Evolutionary conservation across 352 stramenopile genomes (phyloP), one percentile per base, ranked within the genome.

Genomic region (Phytophthora nicotianae): DNA sequence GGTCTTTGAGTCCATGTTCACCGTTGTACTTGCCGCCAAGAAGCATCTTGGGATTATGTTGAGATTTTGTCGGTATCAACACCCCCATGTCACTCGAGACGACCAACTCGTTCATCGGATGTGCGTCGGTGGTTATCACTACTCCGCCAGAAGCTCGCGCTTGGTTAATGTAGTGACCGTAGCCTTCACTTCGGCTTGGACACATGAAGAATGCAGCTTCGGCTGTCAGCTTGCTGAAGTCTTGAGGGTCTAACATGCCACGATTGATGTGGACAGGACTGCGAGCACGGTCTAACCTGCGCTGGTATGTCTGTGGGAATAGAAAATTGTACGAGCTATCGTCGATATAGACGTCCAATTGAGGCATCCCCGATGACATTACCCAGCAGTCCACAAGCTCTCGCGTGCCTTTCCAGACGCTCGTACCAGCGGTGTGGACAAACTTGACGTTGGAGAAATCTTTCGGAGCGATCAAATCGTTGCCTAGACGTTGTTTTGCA

Each of bases 161-260:
- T 33, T 86, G 76, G 47, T 86, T 86, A 43, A 86, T 79, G 54
- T 86, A 86, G 65, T 86, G 76, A 8, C 76, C 73, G 45, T 80
- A 88, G 2, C 78, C 78, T 72, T 88, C 78, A 43, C 68, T 71
- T 9, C 54, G 38, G 52, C 78, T 88, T 27, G 78, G 57, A 50
- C 78, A 85, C 56, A 88, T 63, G 26, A 88, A 79, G 19, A 74
- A 76, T 0, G 70, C 45, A 2, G 72, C 43, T 35, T 84, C 60
- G 0, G 71, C 72, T 29, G 81, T 62, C 46, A 83, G 38, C n/a
- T 70, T 65, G 21, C 75, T 73, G 33, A 81, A 83, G 26, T 55
- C 51, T 19, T 52, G 35, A 5, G 70, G 52, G 59, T 38, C 64
- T 66, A 62, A 58, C 29, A 62, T 82, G 24, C 42, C 59, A 24